Base-by-base conservation (phyloP, 495 filamentous ascomycete species). In the Penicillium alfredii region DNA sequence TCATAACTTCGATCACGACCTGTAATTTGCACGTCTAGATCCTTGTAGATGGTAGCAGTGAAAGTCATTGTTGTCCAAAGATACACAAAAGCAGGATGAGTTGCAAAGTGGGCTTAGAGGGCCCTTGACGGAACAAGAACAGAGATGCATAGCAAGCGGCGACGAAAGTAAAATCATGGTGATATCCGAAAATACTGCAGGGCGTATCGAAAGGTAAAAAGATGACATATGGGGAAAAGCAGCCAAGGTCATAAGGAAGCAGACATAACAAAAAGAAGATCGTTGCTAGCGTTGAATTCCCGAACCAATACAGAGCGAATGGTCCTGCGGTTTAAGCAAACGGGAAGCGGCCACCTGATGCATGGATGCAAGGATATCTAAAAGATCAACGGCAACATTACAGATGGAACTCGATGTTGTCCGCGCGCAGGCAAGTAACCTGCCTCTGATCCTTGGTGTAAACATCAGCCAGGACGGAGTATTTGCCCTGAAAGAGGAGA, bases 391-490 rank as follows among this genome's bases (percentile, higher is more conserved):
- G n/a, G n/a, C 38, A 53, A 14, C 38, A 33, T 21, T 43, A 30
- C 9, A 35, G 19, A 21, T 61, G 49, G 40, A 70, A 67, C 34
- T 58, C 30, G 25, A 71, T 64, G 34, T 64, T 45, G 8, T 56
- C 32, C 6, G 85, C 88, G 30, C 77, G 76, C 40, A 98, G 65
- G 61, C 92, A 98, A 35, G 87, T 90, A 41, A 98, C 81, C 48
- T 76, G 76, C 30, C 73, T 61, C 22, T 72, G 64, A 32, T 90
- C 80, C 15, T 63, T 62, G 45, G 71, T 84, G 57, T 74, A 81
- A 32, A 89, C 93, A 60, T 98, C 84, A 28, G 90, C 92, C 9
- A 76, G 60, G 25, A 97, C 92, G 18, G 73, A 81, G 72, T 96
- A 98, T 53, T 74, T 85, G 56, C 92, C 92, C 89, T 95, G 45